Evolutionary conservation across 495 filamentous ascomycete species (phyloP).

Genomic region (Lasiosphaeriaceae sp.): DNA sequence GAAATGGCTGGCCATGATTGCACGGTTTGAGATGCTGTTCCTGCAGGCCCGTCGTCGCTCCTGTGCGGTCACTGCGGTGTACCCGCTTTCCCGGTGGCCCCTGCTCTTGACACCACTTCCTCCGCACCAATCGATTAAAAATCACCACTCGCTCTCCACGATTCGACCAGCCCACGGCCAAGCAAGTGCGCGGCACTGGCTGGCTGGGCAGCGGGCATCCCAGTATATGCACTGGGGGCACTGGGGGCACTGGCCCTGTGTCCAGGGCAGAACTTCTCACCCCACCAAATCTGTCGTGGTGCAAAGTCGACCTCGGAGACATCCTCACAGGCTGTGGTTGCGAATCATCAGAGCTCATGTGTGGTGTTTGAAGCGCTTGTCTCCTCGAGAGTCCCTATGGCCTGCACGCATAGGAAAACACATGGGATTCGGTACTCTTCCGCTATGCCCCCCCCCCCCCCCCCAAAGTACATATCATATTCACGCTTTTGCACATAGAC

Average conservation of each 20-base stretch:
- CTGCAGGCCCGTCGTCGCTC: constrained; percentile 7
- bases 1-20: constrained; percentile 7
- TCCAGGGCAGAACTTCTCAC: background rate
- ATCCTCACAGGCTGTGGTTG: background rate
- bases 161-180: background rate
- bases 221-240: background rate
- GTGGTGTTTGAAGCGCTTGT: background rate
- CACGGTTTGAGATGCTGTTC: constrained; percentile 18
- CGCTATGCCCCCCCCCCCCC: too few species aligned
- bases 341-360: background rate
- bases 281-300: background rate
- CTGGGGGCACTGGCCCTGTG: too few species aligned
- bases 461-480: too few species aligned
- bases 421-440: too few species aligned
- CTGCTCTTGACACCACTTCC: background rate
- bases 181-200: background rate
- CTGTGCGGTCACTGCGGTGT: constrained; percentile 12
- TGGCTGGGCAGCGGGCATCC: too few species aligned
- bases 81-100: background rate
- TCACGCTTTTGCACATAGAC: too few species aligned
- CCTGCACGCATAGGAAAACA: too few species aligned
- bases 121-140: background rate
- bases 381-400: too few species aligned
- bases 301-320: background rate
- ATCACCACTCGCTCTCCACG: background rate